Evolutionary conservation across 2,329 filamentous ascomycete genomes (phyloP), one percentile per base, ranked within the genome.

Genomic region (Colletotrichum karsti): DNA sequence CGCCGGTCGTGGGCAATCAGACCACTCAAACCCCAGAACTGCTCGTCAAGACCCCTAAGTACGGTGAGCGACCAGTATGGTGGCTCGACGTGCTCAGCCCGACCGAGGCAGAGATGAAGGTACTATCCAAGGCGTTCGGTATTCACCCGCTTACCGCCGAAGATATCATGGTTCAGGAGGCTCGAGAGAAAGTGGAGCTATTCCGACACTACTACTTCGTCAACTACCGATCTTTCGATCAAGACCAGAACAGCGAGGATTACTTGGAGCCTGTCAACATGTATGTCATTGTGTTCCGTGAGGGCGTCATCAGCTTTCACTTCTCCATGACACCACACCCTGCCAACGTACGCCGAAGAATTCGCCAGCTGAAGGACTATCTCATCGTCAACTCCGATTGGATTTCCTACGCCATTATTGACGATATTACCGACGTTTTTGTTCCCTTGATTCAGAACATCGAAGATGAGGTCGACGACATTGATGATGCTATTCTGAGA

Each of bases 121-220:
- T 96, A 8, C 87, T 99, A 42, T 91, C 93, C 30, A 97, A 97
- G 76, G 88, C 96, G 0, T 99, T 99, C 77, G 94, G 94, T 15
- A 98, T 99, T 68, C 96, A 99, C 81, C 95, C 96, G 1, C 83
- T 99, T 66, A 99, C 96, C 0, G 92, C 94, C 2, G 96, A 99
- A 79, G 96, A 99, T 77, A 98, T 99, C 74, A 92, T 98, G 87
- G 91, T 98, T 84, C 94, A 98, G 78, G 96, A 99, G 82, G 93
- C 95, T 42, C 95, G 96, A 22, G 96, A 99, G 77, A 99, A 99
- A 81, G 96, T 99, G 1, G 96, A 99, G 78, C 86, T 99, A 1
- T 99, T 99, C 84, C 91, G 93, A 35, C 93, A 97, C 77, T 99
- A 99, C 82, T 99, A 99, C 80, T 98, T 99, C 75, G 93, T 99